These are phyloP conservation scores for Penicillium sp. DNA, from an alignment of 2,329 filamentous ascomycete genomes.

Conservation along the genomic window DNA sequence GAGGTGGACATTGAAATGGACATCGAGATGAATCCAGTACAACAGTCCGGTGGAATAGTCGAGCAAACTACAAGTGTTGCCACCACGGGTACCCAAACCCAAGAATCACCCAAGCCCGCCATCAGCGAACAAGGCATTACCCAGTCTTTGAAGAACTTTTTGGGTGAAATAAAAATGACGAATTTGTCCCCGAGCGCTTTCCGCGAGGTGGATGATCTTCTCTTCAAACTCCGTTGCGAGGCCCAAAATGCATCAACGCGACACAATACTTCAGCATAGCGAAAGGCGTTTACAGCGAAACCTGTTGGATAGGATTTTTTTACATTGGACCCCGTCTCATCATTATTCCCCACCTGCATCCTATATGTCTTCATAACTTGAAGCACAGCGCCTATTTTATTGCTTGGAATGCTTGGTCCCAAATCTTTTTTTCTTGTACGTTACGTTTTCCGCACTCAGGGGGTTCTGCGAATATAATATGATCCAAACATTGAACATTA, in stretches of 20 bases:
- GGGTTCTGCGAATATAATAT: neutral
- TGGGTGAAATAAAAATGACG: slow-evolving; percentile 60
- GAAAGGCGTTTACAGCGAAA: slow-evolving; percentile 33
- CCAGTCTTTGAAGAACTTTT: slow-evolving; percentile 53
- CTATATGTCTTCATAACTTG: slow-evolving; percentile 10
- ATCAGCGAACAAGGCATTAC: slow-evolving; percentile 49
- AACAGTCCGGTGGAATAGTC: neutral
- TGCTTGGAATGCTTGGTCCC: neutral
- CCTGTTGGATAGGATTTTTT: slow-evolving; percentile 11
- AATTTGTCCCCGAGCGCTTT: slow-evolving; percentile 65
- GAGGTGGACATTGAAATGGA: slow-evolving; percentile 7
- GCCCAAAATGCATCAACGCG: slow-evolving; percentile 69
- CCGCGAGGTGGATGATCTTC: slow-evolving; percentile 70
- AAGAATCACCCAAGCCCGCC: slow-evolving; percentile 5
- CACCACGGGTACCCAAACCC: slow-evolving; percentile 20
- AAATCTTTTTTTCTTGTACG: neutral
- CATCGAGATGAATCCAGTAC: slow-evolving; percentile 1
- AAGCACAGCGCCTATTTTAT: slow-evolving; percentile 13
- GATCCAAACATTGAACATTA: slow-evolving; percentile 1
- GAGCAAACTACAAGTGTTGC: slow-evolving; percentile 6
- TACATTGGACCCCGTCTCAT: slow-evolving; percentile 5
- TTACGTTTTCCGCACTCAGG: neutral
- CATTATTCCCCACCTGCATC: slow-evolving; percentile 24
- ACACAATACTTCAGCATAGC: slow-evolving; percentile 37
- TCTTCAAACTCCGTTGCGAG: slow-evolving; percentile 75